Percentiles rank a stretch among this genome's conserved stretches.
phyloP scores from a whole-genome alignment of 176 grass and related monocot genomes.

The Musa itinerans region DNA sequence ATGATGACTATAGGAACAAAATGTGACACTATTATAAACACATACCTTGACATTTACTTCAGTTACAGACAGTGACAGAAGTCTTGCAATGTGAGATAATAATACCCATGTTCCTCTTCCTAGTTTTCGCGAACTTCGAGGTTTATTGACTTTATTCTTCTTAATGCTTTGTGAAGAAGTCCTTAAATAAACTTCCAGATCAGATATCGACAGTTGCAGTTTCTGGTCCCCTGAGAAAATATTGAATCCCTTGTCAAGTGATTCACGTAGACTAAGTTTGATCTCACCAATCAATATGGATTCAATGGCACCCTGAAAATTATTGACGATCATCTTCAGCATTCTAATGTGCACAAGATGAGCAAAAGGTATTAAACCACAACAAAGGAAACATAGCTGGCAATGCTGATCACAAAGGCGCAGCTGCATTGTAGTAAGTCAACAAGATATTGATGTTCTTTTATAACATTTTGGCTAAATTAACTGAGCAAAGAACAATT shows the following conservation, averaged over 20 bases:
- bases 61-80: slow-evolving; percentile 55
- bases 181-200: slow-evolving; percentile 64
- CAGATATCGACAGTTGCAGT: slow-evolving; percentile 64
- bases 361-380: slow-evolving; percentile 8
- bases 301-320: slow-evolving; percentile 64
- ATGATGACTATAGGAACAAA: background rate
- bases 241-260: slow-evolving; percentile 38
- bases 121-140: slow-evolving; percentile 35
- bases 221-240: slow-evolving; percentile 40
- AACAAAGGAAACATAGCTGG: background rate
- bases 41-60: slow-evolving; percentile 81
- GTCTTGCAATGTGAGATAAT: slow-evolving; percentile 43
- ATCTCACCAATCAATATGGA: slow-evolving; percentile 68
- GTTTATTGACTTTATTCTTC: slow-evolving; percentile 44
- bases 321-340: background rate
- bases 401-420: background rate
- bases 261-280: slow-evolving; percentile 44
- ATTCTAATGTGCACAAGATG: slow-evolving; percentile 1
- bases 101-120: slow-evolving; percentile 55
- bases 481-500: no score
- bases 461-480: no score
- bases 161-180: slow-evolving; percentile 39
- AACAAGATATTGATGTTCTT: background rate
- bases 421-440: background rate
- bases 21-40: slow-evolving; percentile 2